Conservation (phyloP, 768 basidiomycete species). For the Russula earlei region DNA sequence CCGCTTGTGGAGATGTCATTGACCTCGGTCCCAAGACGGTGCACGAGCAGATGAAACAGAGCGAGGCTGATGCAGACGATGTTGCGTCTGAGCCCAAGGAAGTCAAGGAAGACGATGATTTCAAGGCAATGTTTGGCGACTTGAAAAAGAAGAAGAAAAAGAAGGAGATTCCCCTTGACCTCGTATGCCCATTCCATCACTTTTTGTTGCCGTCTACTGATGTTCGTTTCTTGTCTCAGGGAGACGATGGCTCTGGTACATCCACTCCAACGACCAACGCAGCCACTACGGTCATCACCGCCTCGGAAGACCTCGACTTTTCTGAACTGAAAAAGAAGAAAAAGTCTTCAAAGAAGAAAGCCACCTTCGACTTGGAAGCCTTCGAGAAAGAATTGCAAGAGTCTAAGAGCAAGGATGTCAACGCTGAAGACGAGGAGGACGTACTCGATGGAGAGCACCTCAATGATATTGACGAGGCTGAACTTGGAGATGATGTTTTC, state of each 20-base stretch:
- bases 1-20: conserved; percentile 59
- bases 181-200: conserved; percentile 36
- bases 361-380: conserved; percentile 80
- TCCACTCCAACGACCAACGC: conserved; percentile 42
- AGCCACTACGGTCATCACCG: conserved; percentile 23
- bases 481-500: conserved; percentile 86
- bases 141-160: conserved; percentile 89
- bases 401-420: conserved; percentile 50
- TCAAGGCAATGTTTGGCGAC: conserved; percentile 80
- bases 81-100: conserved; percentile 32
- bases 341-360: conserved; percentile 80
- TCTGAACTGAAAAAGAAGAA: conserved; percentile 97
- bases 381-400: conserved; percentile 88
- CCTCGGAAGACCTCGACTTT: conserved; percentile 77
- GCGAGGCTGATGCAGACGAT: conserved; percentile 28
- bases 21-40: conserved; percentile 70
- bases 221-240: conserved; percentile 30
- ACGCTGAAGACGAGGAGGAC: conserved; percentile 45
- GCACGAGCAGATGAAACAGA: conserved; percentile 65
- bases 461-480: conserved; percentile 66
- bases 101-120: conserved; percentile 60
- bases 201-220: background rate
- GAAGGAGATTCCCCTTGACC: conserved; percentile 80
- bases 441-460: conserved; percentile 55
- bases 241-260: conserved; percentile 53